These are phyloP conservation scores for Candida ortonii DNA, from an alignment of 805 yeast species.

Conservation along the genomic window DNA sequence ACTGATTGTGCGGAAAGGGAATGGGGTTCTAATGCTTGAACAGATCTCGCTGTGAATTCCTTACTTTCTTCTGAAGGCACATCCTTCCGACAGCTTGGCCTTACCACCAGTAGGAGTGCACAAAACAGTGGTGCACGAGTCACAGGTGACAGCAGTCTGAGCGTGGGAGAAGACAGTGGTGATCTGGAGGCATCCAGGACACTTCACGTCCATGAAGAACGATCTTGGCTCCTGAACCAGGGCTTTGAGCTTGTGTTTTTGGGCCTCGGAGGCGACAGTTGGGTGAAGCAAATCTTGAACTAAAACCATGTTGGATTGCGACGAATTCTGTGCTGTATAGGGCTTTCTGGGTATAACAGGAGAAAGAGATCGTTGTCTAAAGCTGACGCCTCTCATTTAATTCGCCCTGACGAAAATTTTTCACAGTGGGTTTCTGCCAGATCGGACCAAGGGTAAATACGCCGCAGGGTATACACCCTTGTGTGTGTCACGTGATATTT, in stretches of 20 bases:
- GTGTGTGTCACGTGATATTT: constrained; percentile 6
- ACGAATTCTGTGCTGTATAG: no score
- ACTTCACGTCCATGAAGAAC: constrained; percentile 99
- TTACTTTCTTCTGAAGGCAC: constrained; percentile 99
- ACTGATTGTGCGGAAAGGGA: no score
- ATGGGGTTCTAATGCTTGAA: no score
- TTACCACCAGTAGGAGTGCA: constrained; percentile 99
- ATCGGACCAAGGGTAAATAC: not conserved
- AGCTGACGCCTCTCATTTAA: no score
- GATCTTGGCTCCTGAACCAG: constrained; percentile 98
- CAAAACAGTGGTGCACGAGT: constrained; percentile 95
- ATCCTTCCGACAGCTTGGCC: constrained; percentile 99
- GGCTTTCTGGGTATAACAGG: no score
- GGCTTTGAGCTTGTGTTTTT: constrained; percentile 95
- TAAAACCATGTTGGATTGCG: constrained; percentile 60
- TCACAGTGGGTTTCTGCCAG: constrained; percentile 5
- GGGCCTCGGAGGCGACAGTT: constrained; percentile 92
- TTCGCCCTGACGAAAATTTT: constrained; percentile 7
- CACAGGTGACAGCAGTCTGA: constrained; percentile 99
- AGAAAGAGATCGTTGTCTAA: no score
- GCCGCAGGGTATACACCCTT: constrained; percentile 6
- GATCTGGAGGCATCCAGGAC: constrained; percentile 99
- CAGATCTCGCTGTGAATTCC: no score
- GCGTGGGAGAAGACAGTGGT: constrained; percentile 99
- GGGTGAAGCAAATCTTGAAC: constrained; percentile 99